Conservation (phyloP, 805 yeast species). For the Candida glaebosa region DNA sequence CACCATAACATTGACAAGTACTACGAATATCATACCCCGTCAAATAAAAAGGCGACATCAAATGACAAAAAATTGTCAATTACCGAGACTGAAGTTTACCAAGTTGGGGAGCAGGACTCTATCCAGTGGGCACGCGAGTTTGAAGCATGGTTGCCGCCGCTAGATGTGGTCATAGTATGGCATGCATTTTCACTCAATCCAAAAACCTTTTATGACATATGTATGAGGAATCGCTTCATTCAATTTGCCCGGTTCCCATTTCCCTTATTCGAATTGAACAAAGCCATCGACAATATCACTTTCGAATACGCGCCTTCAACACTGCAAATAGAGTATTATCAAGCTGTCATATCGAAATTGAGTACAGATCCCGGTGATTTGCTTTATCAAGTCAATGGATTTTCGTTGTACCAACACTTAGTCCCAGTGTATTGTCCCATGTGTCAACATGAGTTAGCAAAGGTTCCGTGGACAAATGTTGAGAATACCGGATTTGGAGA, state of each 20-base stretch:
- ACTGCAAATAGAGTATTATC: slow-evolving; percentile 1
- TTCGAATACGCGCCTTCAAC: slow-evolving; percentile 7
- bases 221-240: slow-evolving; percentile 11
- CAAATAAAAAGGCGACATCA: too few species aligned
- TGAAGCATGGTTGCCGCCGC: slow-evolving; percentile 13
- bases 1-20: background rate
- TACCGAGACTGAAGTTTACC: background rate
- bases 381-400: background rate
- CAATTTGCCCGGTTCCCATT: slow-evolving; percentile 11
- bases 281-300: slow-evolving; percentile 10
- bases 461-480: slow-evolving; percentile 2
- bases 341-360: background rate
- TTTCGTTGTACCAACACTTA: slow-evolving; percentile 3
- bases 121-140: background rate
- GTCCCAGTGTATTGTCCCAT: slow-evolving; percentile 1
- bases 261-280: slow-evolving; percentile 11
- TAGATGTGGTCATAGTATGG: slow-evolving; percentile 22
- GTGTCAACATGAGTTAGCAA: background rate
- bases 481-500: slow-evolving; percentile 7
- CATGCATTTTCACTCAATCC: slow-evolving; percentile 20
- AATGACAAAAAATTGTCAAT: background rate
- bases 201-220: slow-evolving; percentile 12
- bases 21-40: too few species aligned
- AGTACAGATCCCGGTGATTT: background rate
- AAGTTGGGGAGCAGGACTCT: background rate